These are phyloP conservation scores for Talaromyces atroroseus DNA, from an alignment of 2,329 filamentous ascomycete species.

Conservation along the genomic window DNA sequence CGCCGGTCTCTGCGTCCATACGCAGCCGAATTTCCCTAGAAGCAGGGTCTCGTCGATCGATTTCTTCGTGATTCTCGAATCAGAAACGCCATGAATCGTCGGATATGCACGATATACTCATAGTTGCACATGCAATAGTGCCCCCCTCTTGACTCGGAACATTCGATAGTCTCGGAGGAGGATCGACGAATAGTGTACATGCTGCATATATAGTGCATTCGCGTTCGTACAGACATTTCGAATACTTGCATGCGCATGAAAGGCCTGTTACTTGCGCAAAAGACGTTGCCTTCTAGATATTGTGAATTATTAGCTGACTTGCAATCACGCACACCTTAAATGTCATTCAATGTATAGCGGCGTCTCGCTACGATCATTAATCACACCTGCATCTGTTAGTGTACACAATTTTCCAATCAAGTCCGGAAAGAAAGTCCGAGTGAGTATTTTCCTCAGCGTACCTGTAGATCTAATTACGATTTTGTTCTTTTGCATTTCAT, in stretches of 20 bases:
- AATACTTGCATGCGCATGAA: not conserved
- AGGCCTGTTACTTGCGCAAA: no score
- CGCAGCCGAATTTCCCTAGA: no score
- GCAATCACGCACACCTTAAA: no score
- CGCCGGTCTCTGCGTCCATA: no score
- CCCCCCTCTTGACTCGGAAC: not conserved
- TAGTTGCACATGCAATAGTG: not conserved
- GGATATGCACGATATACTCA: not conserved
- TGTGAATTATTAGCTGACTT: no score
- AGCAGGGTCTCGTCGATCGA: no score
- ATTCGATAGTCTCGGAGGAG: slow-evolving; percentile 3
- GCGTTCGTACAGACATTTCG: no score
- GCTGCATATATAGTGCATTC: no score
- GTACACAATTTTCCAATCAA: not conserved
- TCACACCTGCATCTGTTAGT: no score
- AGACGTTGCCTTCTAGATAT: no score
- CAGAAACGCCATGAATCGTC: not conserved
- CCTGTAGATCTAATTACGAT: not conserved
- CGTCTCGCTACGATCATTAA: no score
- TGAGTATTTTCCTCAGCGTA: not conserved
- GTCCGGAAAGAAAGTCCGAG: slow-evolving; percentile 3
- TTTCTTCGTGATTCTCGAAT: not conserved
- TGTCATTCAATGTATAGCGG: no score
- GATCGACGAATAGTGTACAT: not conserved
- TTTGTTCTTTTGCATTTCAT: not conserved